Base-by-base conservation (phyloP, 345 rosid species). In the Geranium rotundifolium region DNA sequence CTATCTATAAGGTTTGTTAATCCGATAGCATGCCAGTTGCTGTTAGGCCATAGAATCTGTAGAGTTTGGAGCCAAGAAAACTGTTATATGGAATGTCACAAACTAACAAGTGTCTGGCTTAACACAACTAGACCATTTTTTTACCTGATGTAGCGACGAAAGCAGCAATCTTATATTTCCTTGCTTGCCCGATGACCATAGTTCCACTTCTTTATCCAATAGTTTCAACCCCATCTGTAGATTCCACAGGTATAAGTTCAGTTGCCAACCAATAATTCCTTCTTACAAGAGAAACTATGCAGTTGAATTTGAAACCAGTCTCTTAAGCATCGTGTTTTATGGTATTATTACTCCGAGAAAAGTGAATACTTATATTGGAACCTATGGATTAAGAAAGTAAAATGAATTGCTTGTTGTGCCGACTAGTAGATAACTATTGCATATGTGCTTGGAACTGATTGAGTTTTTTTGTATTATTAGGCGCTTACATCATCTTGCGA, bases 131-230 rank as follows among this genome's bases (percentile, higher is more conserved):
- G 20, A 4, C 19, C 29, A 34, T 34, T 34, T 15, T 49, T 19
- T 19, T 56, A 61, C 74, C 30, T 71, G 88, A 70, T 87, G 91
- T 15, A 92, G 76, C 19, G 90, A 79, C 10, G 98, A 89, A 52
- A 92, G 84, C 63, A 92, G 91, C 68, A 79, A 72, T 20, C 87
- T 75, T 39, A 92, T 83, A 74, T 92, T 81, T 50, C 75, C 79
- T 64, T 85, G 88, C 67, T 85, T 92, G 59, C 98, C 93, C 16
- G 82, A 73, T 57, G 88, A 81, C 98, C 98, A 91, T 27, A 76
- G 68, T 63, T 65, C 70, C 52, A 88, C 66, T 60, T 91, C 86
- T 80, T 82, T 85, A 61, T 88, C 87, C 72, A 82, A 57, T 58
- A 66, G 30, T 76, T 86, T 78, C 77, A 76, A 73, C 69, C 78